Conservation (phyloP, 352 stramenopile species). For the Globisporangium mamillatum region DNA sequence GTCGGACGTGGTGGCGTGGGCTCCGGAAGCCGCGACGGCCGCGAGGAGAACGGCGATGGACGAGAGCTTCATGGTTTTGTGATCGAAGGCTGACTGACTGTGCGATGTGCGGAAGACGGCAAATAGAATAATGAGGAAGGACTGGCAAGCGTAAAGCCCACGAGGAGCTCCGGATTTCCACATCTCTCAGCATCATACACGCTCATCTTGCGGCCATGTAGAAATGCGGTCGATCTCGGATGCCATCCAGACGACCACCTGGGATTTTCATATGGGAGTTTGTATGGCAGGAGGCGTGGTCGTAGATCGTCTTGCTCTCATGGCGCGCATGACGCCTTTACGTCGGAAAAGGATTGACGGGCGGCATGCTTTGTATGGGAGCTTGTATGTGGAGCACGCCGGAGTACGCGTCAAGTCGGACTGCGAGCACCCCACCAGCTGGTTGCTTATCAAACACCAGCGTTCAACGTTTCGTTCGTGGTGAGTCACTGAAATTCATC, state of each 20-base stretch:
- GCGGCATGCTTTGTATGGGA: not conserved
- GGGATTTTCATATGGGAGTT: not conserved
- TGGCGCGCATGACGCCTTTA: conserved; percentile 2
- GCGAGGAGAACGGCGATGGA: conserved; percentile 8
- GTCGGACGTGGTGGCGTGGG: not conserved
- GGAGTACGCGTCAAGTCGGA: conserved; percentile 4
- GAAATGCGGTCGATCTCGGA: not conserved
- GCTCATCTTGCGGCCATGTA: not conserved
- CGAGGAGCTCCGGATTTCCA: not conserved
- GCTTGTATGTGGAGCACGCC: not conserved
- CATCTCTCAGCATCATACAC: not conserved
- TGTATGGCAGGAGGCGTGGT: not conserved
- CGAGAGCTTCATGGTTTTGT: conserved; percentile 18
- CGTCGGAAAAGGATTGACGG: conserved; percentile 2
- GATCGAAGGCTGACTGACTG: not conserved
- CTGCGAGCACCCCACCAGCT: conserved; percentile 6
- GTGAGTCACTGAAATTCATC: not conserved
- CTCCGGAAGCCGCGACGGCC: not conserved
- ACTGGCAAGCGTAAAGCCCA: not conserved
- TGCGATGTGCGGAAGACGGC: conserved; percentile 7
- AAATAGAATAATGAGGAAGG: conserved; percentile 8
- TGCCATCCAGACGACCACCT: not conserved
- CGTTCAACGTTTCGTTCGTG: conserved; percentile 7
- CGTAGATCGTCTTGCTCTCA: not conserved
- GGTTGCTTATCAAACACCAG: conserved; percentile 4